phyloP scores from a whole-genome alignment of 495 filamentous ascomycete genomes.

The Cairneyella variabilis region DNA sequence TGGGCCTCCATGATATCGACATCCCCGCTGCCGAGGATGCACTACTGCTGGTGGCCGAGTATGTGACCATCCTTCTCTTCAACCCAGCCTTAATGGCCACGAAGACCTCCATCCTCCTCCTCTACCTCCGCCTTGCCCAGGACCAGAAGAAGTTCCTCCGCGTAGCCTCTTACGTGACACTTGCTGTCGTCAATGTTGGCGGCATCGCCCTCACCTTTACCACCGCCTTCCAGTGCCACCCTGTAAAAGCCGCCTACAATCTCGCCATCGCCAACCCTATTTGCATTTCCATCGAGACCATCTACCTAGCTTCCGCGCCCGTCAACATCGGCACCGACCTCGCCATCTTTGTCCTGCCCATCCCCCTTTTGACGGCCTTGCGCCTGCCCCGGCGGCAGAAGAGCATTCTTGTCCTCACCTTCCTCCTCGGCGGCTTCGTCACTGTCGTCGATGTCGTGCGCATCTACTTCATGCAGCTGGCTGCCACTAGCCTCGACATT shows the following conservation, averaged over 20 bases:
- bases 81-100: slow-evolving; percentile 85
- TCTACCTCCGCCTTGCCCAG: slow-evolving; percentile 7
- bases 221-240: slow-evolving; percentile 81
- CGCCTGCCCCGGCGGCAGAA: slow-evolving; percentile 76
- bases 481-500: slow-evolving; percentile 28
- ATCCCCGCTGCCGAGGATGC: slow-evolving; percentile 34
- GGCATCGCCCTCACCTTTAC: slow-evolving; percentile 74
- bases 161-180: slow-evolving; percentile 7
- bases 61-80: slow-evolving; percentile 8
- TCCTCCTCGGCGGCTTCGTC: slow-evolving; percentile 70
- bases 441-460: slow-evolving; percentile 80
- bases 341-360: slow-evolving; percentile 35
- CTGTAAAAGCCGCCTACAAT: slow-evolving; percentile 45
- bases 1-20: slow-evolving; percentile 67
- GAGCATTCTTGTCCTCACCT: slow-evolving; percentile 73
- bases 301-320: slow-evolving; percentile 10
- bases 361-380: slow-evolving; percentile 80
- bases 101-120: slow-evolving; percentile 83
- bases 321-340: slow-evolving; percentile 13
- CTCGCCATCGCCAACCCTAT: background rate
- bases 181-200: slow-evolving; percentile 12
- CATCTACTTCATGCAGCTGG: slow-evolving; percentile 80
- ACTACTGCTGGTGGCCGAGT: background rate
- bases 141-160: slow-evolving; percentile 3
- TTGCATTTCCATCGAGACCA: slow-evolving; percentile 10